Percentiles rank a stretch among this genome's conserved stretches.
Evolutionary conservation across 1,284 basidiomycete genomes (phyloP).

Genomic region (Wolfiporia cocos): DNA sequence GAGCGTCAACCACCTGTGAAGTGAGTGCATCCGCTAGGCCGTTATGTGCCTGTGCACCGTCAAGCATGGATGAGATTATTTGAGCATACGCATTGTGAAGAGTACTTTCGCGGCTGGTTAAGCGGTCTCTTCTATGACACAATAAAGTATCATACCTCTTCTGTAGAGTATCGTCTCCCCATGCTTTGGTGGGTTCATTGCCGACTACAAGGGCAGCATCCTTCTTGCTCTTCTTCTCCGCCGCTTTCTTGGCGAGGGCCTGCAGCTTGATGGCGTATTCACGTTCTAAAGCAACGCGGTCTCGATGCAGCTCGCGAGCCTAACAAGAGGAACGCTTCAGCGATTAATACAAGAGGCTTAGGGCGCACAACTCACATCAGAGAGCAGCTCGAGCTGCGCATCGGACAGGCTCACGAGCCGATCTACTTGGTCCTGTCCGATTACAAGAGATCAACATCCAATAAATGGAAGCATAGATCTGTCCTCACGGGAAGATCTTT

Average conservation of each 20-base stretch:
- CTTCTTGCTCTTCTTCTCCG: slow-evolving; percentile 63
- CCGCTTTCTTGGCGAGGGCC: slow-evolving; percentile 54
- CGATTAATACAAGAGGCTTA: neutral
- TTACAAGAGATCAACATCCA: slow-evolving; percentile 4
- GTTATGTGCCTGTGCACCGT: slow-evolving; percentile 62
- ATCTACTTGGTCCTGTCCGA: slow-evolving; percentile 33
- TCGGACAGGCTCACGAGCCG: slow-evolving; percentile 40
- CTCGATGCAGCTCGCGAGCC: slow-evolving; percentile 68
- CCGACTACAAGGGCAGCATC: slow-evolving; percentile 54
- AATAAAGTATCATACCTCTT: slow-evolving; percentile 41
- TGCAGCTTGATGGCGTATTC: slow-evolving; percentile 72
- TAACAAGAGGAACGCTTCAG: slow-evolving; percentile 20
- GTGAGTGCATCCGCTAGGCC: slow-evolving; percentile 57
- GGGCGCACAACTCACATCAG: slow-evolving; percentile 50
- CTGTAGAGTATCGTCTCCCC: slow-evolving; percentile 44
- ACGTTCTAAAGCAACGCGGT: slow-evolving; percentile 60
- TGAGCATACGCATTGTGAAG: slow-evolving; percentile 60
- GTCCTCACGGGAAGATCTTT: slow-evolving; percentile 22
- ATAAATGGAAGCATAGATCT: neutral
- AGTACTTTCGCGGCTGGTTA: slow-evolving; percentile 42
- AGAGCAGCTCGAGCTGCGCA: slow-evolving; percentile 55
- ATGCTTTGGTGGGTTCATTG: slow-evolving; percentile 58
- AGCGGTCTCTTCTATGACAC: neutral
- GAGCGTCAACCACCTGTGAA: slow-evolving; percentile 56
- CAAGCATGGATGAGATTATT: slow-evolving; percentile 54